These are phyloP conservation scores for Xerocomus brunneocitrinus DNA, from an alignment of 768 basidiomycete species.

Conservation along the genomic window DNA sequence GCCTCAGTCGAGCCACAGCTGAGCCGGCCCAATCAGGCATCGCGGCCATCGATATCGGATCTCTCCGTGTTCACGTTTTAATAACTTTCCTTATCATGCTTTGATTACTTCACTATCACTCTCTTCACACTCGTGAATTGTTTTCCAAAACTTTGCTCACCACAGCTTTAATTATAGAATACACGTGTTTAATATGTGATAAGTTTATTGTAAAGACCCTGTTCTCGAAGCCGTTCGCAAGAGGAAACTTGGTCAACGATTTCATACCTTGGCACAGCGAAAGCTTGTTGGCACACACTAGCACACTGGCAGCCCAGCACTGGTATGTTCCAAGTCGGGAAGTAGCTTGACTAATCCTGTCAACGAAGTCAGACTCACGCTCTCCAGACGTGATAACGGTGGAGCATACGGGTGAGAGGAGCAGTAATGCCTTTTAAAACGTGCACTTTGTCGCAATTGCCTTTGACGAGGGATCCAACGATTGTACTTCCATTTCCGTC, in stretches of 20 bases:
- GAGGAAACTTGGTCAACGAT: background rate
- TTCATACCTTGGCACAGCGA: background rate
- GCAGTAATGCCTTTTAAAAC: slow-evolving; percentile 4
- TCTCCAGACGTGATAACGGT: slow-evolving; percentile 4
- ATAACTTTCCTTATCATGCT: background rate
- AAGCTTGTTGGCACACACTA: background rate
- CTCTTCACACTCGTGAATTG: slow-evolving; percentile 5
- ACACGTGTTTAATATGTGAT: background rate
- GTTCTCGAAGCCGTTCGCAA: slow-evolving; percentile 5
- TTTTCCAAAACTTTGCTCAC: background rate
- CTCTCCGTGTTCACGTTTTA: slow-evolving; percentile 9
- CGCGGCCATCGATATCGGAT: slow-evolving; percentile 7
- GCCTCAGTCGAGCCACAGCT: slow-evolving; percentile 2
- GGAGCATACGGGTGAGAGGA: slow-evolving; percentile 1
- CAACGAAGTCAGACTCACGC: background rate
- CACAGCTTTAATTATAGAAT: background rate
- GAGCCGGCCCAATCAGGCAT: background rate
- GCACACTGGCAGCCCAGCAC: background rate
- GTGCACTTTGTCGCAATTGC: background rate
- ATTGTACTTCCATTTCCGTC: slow-evolving; percentile 5
- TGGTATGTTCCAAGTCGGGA: background rate
- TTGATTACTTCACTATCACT: background rate
- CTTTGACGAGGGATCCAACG: slow-evolving; percentile 5
- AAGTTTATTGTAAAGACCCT: background rate
- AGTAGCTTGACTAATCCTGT: slow-evolving; percentile 6